Evolutionary conservation across 495 filamentous ascomycete species (phyloP).

Genomic region (Saxispiralis lemnorum): DNA sequence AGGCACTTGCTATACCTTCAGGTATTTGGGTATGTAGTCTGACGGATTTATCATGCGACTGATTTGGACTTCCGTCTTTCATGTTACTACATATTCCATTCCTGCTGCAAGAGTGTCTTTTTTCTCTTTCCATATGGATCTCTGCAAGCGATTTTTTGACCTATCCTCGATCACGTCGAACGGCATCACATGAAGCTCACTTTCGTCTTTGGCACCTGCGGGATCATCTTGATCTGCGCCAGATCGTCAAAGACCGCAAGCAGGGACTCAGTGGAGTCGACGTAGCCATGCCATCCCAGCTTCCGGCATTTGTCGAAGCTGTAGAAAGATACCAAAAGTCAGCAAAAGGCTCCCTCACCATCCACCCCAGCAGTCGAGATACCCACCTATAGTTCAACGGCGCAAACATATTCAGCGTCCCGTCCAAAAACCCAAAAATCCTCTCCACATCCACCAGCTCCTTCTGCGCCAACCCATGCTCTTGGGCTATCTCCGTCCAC

Average conservation of each 20-base stretch:
- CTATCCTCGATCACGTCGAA: too few relatives aligned
- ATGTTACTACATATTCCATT: too few relatives aligned
- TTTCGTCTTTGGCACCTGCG: slow-evolving; percentile 16
- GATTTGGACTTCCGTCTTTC: too few relatives aligned
- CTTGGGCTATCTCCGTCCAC: slow-evolving; percentile 23
- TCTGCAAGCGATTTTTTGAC: too few relatives aligned
- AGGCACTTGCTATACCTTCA: too few relatives aligned
- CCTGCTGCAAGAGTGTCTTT: too few relatives aligned
- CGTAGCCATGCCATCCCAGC: slow-evolving; percentile 26
- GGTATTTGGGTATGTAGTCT: too few relatives aligned
- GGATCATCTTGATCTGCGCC: slow-evolving; percentile 23
- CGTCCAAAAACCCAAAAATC: slow-evolving; percentile 23
- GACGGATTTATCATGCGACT: too few relatives aligned
- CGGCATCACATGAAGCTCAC: slow-evolving; percentile 11
- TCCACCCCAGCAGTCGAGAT: not conserved
- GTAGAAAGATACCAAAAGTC: not conserved
- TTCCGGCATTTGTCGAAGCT: slow-evolving; percentile 27
- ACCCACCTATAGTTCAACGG: slow-evolving; percentile 16
- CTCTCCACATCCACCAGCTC: slow-evolving; percentile 20
- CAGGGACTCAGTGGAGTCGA: slow-evolving; percentile 25
- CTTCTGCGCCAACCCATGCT: slow-evolving; percentile 18
- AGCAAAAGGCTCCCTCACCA: not conserved
- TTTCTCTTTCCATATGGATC: too few relatives aligned
- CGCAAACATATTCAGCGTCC: slow-evolving; percentile 10
- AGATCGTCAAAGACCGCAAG: slow-evolving; percentile 23